phyloP scores from a whole-genome alignment of 2,329 filamentous ascomycete genomes.

The Dryadomyces quercivorus region DNA sequence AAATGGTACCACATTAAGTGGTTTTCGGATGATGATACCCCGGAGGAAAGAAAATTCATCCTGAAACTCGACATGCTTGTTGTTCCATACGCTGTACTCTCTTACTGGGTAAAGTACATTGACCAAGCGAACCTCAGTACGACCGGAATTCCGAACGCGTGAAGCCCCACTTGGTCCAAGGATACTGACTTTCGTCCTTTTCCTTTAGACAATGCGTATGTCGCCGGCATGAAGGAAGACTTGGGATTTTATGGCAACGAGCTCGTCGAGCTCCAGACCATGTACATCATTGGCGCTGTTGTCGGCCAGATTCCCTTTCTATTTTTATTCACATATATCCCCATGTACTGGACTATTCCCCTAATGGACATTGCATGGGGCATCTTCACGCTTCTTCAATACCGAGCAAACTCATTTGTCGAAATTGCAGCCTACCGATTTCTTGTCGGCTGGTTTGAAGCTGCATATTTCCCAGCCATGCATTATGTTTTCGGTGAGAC shows the following conservation, averaged over 20 bases:
- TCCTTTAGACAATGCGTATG: slow-evolving; percentile 27
- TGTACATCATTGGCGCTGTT: slow-evolving; percentile 22
- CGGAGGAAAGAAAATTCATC: slow-evolving; percentile 37
- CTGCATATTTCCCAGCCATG: slow-evolving; percentile 40
- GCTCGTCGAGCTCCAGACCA: slow-evolving; percentile 39
- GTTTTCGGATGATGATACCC: slow-evolving; percentile 35
- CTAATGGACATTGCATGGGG: slow-evolving; percentile 19
- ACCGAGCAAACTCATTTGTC: slow-evolving; percentile 28
- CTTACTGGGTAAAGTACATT: slow-evolving; percentile 45
- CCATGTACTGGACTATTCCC: slow-evolving; percentile 12
- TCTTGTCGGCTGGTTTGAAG: slow-evolving; percentile 37
- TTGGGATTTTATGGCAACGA: slow-evolving; percentile 28
- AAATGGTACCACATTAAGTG: slow-evolving; percentile 18
- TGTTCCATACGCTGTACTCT: slow-evolving; percentile 41
- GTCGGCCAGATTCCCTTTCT: slow-evolving; percentile 21
- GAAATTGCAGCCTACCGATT: slow-evolving; percentile 35
- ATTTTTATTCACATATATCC: slow-evolving; percentile 25
- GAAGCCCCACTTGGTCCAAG: too few relatives aligned
- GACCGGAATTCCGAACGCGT: slow-evolving; percentile 15
- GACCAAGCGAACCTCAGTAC: slow-evolving; percentile 23
- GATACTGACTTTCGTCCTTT: neutral
- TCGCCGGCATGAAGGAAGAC: slow-evolving; percentile 33
- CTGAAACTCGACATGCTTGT: slow-evolving; percentile 43
- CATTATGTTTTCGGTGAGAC: slow-evolving; percentile 26
- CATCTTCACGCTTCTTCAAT: slow-evolving; percentile 27